Evolutionary conservation across 2,329 filamentous ascomycete genomes (phyloP).

Genomic region (Sordariomycetes sp.): DNA sequence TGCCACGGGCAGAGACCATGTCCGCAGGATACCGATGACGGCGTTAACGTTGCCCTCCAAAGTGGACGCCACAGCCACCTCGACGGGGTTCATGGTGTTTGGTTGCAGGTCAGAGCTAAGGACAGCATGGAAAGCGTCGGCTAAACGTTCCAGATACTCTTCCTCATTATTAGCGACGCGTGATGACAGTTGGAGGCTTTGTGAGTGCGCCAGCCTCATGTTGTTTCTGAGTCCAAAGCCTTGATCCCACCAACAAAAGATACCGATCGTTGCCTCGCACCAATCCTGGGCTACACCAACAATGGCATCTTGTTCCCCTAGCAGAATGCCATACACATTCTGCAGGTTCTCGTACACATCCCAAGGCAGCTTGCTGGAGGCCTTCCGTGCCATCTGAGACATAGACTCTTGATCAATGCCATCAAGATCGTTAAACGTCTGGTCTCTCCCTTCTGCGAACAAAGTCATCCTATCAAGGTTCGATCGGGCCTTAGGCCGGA

Average conservation of each 20-base stretch:
- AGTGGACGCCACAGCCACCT: constrained; percentile 73
- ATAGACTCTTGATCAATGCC: constrained; percentile 38
- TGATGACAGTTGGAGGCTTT: constrained; percentile 26
- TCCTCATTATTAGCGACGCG: constrained; percentile 47
- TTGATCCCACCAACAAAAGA: constrained; percentile 91
- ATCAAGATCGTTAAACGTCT: constrained; percentile 21
- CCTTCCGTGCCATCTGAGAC: constrained; percentile 63
- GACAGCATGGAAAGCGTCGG: constrained; percentile 60
- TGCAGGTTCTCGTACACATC: constrained; percentile 79
- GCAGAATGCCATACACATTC: constrained; percentile 69
- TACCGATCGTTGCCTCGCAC: constrained; percentile 77
- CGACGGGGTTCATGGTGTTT: constrained; percentile 65
- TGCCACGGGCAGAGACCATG: constrained; percentile 74
- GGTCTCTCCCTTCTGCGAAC: constrained; percentile 69
- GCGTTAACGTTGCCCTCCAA: constrained; percentile 77
- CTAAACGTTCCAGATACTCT: constrained; percentile 66
- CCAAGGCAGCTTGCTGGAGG: constrained; percentile 82
- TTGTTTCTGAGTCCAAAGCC: constrained; percentile 32
- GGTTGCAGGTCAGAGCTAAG: constrained; percentile 65
- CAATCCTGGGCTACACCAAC: constrained; percentile 76
- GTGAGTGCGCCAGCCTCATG: constrained; percentile 28
- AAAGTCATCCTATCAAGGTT: constrained; percentile 62
- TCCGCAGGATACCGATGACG: constrained; percentile 62
- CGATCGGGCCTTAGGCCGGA: constrained; percentile 64
- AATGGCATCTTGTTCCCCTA: constrained; percentile 69